Percentiles rank a stretch among this genome's conserved stretches.
phyloP scores from a whole-genome alignment of 805 yeast species.

The Ogataea pignaliae region DNA sequence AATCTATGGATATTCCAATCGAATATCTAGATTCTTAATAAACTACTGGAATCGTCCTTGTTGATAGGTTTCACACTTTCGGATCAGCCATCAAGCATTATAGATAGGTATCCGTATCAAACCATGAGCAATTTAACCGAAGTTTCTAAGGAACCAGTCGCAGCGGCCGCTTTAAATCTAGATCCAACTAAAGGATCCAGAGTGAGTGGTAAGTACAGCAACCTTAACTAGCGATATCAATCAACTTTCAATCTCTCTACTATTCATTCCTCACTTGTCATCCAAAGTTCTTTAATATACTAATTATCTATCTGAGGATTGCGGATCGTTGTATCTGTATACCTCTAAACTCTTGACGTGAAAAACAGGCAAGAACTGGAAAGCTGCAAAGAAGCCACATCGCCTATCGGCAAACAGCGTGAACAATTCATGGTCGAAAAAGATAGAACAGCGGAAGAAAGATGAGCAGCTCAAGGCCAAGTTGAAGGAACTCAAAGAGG shows the following conservation, averaged over 20 bases:
- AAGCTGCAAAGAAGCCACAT: constrained; percentile 61
- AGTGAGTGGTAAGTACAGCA: constrained; percentile 25
- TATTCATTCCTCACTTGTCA: too few species aligned
- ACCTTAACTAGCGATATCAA: too few species aligned
- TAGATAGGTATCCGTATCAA: too few species aligned
- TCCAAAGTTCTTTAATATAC: background rate
- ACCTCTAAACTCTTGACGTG: constrained; percentile 39
- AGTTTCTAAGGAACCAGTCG: constrained; percentile 2
- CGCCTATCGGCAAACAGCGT: constrained; percentile 61
- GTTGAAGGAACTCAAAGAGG: constrained; percentile 70
- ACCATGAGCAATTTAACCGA: constrained; percentile 1
- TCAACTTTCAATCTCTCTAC: too few species aligned
- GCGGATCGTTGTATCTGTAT: constrained; percentile 6
- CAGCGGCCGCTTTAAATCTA: constrained; percentile 5
- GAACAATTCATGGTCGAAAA: constrained; percentile 57
- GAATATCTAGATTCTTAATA: too few species aligned
- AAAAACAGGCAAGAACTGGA: constrained; percentile 73
- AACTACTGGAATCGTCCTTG: too few species aligned
- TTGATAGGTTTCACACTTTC: too few species aligned
- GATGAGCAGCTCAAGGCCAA: constrained; percentile 66
- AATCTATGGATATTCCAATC: too few species aligned
- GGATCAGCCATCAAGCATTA: background rate
- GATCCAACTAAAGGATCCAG: constrained; percentile 26
- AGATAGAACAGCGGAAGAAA: constrained; percentile 60
- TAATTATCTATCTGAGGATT: background rate